These are phyloP conservation scores for Mycogone perniciosa DNA, from an alignment of 2,329 filamentous ascomycete species.

Conservation along the genomic window DNA sequence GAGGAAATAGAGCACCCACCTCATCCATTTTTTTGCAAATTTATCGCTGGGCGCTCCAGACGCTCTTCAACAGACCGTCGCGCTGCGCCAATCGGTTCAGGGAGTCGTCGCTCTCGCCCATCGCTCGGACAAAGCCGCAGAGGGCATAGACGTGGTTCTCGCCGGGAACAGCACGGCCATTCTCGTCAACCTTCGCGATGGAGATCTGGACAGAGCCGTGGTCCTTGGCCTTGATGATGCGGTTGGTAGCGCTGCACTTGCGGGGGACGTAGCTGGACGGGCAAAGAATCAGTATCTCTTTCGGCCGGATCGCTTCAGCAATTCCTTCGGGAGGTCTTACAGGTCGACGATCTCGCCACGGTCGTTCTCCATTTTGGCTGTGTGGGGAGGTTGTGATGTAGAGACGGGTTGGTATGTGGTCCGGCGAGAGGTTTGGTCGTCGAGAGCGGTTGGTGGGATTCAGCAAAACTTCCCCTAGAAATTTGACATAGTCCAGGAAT, in stretches of 20 bases:
- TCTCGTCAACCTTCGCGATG: constrained; percentile 98
- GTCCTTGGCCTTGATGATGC: constrained; percentile 99
- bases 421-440: constrained; percentile 26
- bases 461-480: constrained; percentile 22
- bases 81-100: constrained; percentile 93
- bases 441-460: constrained; percentile 26
- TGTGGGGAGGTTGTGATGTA: constrained; percentile 24
- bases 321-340: constrained; percentile 49
- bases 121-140: constrained; percentile 93
- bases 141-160: constrained; percentile 98
- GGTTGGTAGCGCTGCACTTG: constrained; percentile 98
- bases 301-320: constrained; percentile 8
- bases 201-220: constrained; percentile 97
- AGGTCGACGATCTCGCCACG: constrained; percentile 99
- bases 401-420: constrained; percentile 22
- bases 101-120: constrained; percentile 96
- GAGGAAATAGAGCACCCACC: constrained; percentile 14
- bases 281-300: constrained; percentile 22
- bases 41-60: constrained; percentile 77
- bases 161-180: constrained; percentile 84
- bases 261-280: constrained; percentile 81
- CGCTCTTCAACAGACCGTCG: constrained; percentile 93
- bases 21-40: constrained; percentile 16
- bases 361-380: constrained; percentile 97
- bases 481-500: constrained; percentile 31